A percentile compares a stretch with the other conserved stretches of the same genome.
Evolutionary conservation across 768 basidiomycete genomes (phyloP).

Genomic region (Terana coerulea): DNA sequence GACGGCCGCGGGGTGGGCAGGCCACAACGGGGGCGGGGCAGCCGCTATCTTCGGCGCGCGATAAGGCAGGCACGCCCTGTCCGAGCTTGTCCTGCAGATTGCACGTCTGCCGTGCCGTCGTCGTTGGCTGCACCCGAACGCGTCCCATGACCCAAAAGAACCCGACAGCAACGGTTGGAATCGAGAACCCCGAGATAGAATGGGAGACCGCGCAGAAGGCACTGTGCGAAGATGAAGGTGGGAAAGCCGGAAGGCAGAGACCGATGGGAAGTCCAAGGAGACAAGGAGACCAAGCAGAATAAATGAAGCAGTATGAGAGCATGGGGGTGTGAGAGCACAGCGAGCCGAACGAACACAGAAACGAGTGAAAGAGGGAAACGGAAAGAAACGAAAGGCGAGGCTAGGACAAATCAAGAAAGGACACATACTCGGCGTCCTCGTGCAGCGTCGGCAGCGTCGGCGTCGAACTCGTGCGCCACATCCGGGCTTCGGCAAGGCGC

Average conservation of each 20-base stretch:
- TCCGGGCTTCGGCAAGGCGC: not conserved
- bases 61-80: no score
- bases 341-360: not conserved
- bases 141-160: not conserved
- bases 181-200: not conserved
- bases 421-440: conserved; percentile 24
- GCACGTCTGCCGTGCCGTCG: not conserved
- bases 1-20: no score
- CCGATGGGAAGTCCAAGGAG: not conserved
- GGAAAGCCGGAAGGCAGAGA: not conserved
- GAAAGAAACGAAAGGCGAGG: not conserved
- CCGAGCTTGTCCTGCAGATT: no score
- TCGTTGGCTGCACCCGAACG: no score
- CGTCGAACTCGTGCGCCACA: not conserved
- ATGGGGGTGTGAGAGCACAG: not conserved
- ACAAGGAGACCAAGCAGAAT: not conserved
- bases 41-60: no score
- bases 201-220: not conserved
- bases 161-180: not conserved
- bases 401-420: conserved; percentile 23
- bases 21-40: no score
- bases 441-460: conserved; percentile 20
- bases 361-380: conserved; percentile 1
- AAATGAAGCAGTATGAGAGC: not conserved
- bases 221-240: not conserved